phyloP scores from a whole-genome alignment of 2,329 filamentous ascomycete genomes.

The Aureobasidium sp. region DNA sequence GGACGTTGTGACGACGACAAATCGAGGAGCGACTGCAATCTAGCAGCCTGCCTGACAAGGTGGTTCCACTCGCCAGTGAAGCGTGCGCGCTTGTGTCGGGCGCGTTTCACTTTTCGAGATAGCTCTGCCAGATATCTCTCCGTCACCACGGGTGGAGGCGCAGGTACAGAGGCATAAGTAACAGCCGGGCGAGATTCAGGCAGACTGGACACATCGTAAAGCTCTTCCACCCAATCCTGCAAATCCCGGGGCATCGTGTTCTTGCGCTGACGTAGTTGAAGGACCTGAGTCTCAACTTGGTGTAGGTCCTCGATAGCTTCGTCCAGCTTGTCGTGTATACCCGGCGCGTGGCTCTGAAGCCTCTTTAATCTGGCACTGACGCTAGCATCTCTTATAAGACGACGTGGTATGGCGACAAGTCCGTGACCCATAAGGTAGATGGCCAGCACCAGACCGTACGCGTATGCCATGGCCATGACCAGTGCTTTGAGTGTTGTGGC shows the following conservation, averaged over 20 bases:
- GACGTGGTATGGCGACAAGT: slow-evolving; percentile 79
- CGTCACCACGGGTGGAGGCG: slow-evolving; percentile 74
- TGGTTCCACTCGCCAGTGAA: slow-evolving; percentile 82
- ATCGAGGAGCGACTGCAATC: slow-evolving; percentile 75
- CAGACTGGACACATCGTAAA: slow-evolving; percentile 66
- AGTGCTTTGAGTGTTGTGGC: slow-evolving; percentile 68
- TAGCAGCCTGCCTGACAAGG: slow-evolving; percentile 63
- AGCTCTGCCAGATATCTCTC: slow-evolving; percentile 88
- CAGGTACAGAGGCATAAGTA: not conserved
- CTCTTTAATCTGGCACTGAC: slow-evolving; percentile 64
- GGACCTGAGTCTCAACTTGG: slow-evolving; percentile 71
- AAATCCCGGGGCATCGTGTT: slow-evolving; percentile 66
- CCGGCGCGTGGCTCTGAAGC: slow-evolving; percentile 71
- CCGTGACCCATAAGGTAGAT: slow-evolving; percentile 99
- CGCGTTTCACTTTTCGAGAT: slow-evolving; percentile 71
- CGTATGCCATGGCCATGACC: slow-evolving; percentile 89
- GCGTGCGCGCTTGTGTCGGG: slow-evolving; percentile 72
- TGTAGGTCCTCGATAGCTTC: slow-evolving; percentile 75
- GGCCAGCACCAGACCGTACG: slow-evolving; percentile 82
- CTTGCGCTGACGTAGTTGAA: slow-evolving; percentile 72
- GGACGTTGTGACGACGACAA: slow-evolving; percentile 67
- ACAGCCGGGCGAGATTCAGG: slow-evolving; percentile 46
- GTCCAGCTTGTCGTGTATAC: slow-evolving; percentile 76
- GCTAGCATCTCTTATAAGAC: slow-evolving; percentile 70
- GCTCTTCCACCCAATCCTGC: slow-evolving; percentile 91